Conservation (phyloP, 1,139 yeast genomes). For the Candida gigantensis region DNA sequence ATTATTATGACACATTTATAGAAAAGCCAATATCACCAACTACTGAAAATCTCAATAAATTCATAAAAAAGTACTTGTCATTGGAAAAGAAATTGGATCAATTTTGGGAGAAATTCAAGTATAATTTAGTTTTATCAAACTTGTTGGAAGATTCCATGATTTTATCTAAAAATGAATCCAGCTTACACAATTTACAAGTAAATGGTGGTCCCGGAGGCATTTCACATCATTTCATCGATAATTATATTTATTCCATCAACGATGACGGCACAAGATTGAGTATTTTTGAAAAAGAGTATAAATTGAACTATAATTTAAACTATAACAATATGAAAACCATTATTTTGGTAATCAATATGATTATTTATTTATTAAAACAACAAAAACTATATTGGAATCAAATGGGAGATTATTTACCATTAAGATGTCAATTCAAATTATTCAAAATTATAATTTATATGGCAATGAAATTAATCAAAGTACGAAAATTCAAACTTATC, state of each 20-base stretch:
- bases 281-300: constrained; percentile 19
- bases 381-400: constrained; percentile 8
- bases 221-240: constrained; percentile 8
- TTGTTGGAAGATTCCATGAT: constrained; percentile 47
- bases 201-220: constrained; percentile 8
- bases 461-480: constrained; percentile 33
- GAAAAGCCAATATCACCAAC: constrained; percentile 12
- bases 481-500: constrained; percentile 24
- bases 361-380: constrained; percentile 28
- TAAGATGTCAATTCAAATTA: constrained; percentile 12
- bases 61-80: constrained; percentile 30
- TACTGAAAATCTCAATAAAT: constrained; percentile 29
- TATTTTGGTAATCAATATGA: constrained; percentile 22
- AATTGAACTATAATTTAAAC: constrained; percentile 9
- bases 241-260: constrained; percentile 8
- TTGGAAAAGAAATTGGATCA: constrained; percentile 19
- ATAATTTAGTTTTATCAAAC: constrained; percentile 40
- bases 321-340: constrained; percentile 17
- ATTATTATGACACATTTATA: constrained; percentile 11
- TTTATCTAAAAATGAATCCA: constrained; percentile 45
- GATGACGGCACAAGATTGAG: constrained; percentile 21
- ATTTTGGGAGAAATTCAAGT: constrained; percentile 48
- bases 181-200: constrained; percentile 16
- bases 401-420: constrained; percentile 1
- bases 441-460: constrained; percentile 36